phyloP scores from a whole-genome alignment of 495 filamentous ascomycete genomes.

The Opeltia flavorubescens region DNA sequence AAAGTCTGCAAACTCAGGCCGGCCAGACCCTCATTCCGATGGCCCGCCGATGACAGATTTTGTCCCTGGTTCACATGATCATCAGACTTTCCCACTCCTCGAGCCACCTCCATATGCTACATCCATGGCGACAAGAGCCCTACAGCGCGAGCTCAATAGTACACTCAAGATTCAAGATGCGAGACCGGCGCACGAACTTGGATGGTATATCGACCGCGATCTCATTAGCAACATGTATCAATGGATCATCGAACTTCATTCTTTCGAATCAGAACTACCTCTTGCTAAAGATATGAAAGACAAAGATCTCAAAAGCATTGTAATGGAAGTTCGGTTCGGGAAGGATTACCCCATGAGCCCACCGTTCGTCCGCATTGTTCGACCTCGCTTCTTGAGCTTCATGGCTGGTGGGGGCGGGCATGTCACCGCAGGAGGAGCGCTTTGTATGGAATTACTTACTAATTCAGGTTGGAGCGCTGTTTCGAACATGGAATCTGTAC shows the following conservation, averaged over 20 bases:
- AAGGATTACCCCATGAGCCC: conserved; percentile 61
- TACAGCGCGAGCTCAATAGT: conserved; percentile 47
- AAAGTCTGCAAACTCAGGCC: background rate
- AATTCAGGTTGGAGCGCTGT: conserved; percentile 68
- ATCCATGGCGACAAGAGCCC: conserved; percentile 39
- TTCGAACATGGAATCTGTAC: conserved; percentile 60
- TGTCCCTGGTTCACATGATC: conserved; percentile 45
- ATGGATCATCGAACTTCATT: conserved; percentile 87
- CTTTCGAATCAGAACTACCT: conserved; percentile 54
- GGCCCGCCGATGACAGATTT: conserved; percentile 41
- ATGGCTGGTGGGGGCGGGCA: conserved; percentile 68
- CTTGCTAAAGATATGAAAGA: conserved; percentile 63
- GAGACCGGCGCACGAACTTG: conserved; percentile 53
- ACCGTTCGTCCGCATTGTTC: conserved; percentile 74
- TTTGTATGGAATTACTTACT: conserved; percentile 89
- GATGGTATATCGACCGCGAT: conserved; percentile 66
- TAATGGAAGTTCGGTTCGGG: conserved; percentile 72
- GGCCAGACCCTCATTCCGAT: background rate
- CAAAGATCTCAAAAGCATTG: conserved; percentile 45
- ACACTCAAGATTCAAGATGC: conserved; percentile 50
- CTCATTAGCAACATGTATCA: conserved; percentile 63
- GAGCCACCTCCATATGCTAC: conserved; percentile 57
- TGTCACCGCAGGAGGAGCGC: conserved; percentile 72
- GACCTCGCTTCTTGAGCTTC: conserved; percentile 65
- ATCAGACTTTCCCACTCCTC: conserved; percentile 40